These are phyloP conservation scores for Aspergillus neoniger DNA, from an alignment of 2,329 filamentous ascomycete genomes.

Conservation along the genomic window DNA sequence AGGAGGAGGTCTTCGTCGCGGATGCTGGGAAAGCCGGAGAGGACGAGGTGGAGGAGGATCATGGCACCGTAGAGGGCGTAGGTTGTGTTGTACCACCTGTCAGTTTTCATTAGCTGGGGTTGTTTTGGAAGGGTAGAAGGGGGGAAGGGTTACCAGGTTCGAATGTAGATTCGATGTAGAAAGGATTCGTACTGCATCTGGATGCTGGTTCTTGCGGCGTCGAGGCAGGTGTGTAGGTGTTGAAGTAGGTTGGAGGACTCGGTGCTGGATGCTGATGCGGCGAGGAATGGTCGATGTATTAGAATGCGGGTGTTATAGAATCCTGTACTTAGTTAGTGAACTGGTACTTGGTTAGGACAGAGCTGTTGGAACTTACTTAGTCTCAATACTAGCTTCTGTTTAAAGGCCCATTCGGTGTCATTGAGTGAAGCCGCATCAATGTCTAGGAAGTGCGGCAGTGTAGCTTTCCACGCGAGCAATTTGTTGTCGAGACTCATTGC, in stretches of 20 bases:
- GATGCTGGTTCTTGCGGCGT: constrained; percentile 29
- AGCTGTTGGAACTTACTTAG: constrained; percentile 19
- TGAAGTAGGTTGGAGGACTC: constrained; percentile 13
- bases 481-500: constrained; percentile 25
- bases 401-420: constrained; percentile 34
- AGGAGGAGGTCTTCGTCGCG: constrained; percentile 25
- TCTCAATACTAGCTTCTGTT: constrained; percentile 34
- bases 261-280: constrained; percentile 19
- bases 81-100: constrained; percentile 37
- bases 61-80: constrained; percentile 37
- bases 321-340: constrained; percentile 11
- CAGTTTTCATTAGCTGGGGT: background rate
- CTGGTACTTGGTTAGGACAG: too few species aligned
- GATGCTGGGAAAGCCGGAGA: constrained; percentile 15
- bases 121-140: background rate
- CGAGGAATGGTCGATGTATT: constrained; percentile 33
- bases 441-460: constrained; percentile 22
- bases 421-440: constrained; percentile 25
- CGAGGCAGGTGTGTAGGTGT: constrained; percentile 30
- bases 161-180: constrained; percentile 32
- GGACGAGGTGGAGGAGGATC: constrained; percentile 32
- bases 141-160: constrained; percentile 26
- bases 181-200: constrained; percentile 35
- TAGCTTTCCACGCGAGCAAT: constrained; percentile 25
- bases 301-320: constrained; percentile 35